Evolutionary conservation across 176 grass and related monocot species (phyloP), one percentile per base, ranked within the genome.

Genomic region (Juncus inflexus): DNA sequence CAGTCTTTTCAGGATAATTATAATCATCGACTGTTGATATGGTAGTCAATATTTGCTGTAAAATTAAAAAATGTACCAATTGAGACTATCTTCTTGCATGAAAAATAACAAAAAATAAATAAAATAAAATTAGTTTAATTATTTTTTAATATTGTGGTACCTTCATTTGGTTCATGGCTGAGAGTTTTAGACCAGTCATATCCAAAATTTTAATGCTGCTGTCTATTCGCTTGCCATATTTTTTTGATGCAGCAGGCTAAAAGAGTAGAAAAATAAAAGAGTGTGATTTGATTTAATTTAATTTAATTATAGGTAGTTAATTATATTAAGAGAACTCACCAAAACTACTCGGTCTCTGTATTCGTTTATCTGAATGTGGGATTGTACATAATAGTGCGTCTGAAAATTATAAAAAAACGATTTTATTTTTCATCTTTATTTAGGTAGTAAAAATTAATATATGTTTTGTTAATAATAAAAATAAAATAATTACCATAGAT

Each of bases 301-400:
- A 55, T 50, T 52, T 61, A 0, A 40, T 11, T 60, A 50, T 43
- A 72, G 35, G 51, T 68, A 28, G 1, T 47, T 47, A 47, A 47
- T 47, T 47, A 47, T 47, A 47, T 47, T 1, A 47, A 47, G 15
- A 40, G 0, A 15, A 76, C 92, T 89, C 50, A 96, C 92, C 92
- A 96, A 79, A 81, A 96, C 74, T 39, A 96, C 74, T 40, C 77
- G 84, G 70, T 96, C 92, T 14, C 92, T 87, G 11, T 91, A 96
- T 63, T 96, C 92, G 47, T 91, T 96, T 58, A 96, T 88, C 82
- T 96, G 92, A 80, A 96, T 89, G 66, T 96, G 84, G 78, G 92
- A 91, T 56, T 91, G 87, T 65, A 89, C 92, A 79, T 91, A 96
- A 69, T 90, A 96, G 50, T 83, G 64, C 61, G 80, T 87, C 91